Conservation (phyloP, 129 eudicot species). For the Pseudognaphalium luteoalbum region DNA sequence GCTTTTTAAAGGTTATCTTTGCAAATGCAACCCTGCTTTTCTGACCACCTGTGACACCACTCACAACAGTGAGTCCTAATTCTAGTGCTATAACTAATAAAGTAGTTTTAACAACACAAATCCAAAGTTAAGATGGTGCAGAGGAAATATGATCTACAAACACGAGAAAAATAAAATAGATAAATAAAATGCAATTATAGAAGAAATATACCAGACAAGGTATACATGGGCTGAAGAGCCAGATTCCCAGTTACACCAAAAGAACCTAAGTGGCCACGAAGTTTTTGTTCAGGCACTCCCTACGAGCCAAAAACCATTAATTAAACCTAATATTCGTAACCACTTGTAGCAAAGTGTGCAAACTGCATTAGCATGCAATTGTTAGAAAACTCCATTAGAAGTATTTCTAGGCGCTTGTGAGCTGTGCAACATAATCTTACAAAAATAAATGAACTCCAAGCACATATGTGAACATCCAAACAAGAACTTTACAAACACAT, state of each 20-base stretch:
- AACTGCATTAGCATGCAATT: neutral
- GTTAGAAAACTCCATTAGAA: neutral
- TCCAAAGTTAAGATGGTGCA: constrained; percentile 8
- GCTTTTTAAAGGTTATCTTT: constrained; percentile 94
- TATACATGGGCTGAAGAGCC: constrained; percentile 99
- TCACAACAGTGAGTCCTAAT: constrained; percentile 24
- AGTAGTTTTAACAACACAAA: constrained; percentile 23
- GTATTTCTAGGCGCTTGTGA: neutral
- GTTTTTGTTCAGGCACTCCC: constrained; percentile 99
- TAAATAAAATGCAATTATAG: neutral
- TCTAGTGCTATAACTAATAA: neutral
- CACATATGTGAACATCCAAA: neutral
- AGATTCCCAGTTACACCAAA: constrained; percentile 98
- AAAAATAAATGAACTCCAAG: neutral
- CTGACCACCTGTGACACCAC: constrained; percentile 85
- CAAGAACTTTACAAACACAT: neutral
- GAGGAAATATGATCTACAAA: constrained; percentile 24
- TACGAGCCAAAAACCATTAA: constrained; percentile 34
- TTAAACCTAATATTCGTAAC: constrained; percentile 5
- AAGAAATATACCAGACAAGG: constrained; percentile 72
- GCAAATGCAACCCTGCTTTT: constrained; percentile 99
- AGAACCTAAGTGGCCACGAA: constrained; percentile 92
- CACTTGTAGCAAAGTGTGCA: neutral
- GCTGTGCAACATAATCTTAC: neutral
- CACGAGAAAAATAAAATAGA: constrained; percentile 1